phyloP scores from a whole-genome alignment of 2,329 filamentous ascomycete genomes.

The Ceratocystiopsis sp. region DNA sequence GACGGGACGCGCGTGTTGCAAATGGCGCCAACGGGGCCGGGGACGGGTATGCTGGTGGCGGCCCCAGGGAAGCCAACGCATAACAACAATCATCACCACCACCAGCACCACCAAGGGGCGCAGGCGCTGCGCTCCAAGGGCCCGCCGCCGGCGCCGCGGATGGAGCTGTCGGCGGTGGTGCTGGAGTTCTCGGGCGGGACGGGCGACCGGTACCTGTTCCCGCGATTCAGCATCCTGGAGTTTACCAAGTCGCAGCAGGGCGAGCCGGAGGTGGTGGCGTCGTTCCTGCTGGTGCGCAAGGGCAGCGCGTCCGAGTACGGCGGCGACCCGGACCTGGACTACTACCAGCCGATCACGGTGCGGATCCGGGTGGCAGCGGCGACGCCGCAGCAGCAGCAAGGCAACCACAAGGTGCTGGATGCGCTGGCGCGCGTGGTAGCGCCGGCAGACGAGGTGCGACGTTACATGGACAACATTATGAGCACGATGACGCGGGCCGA shows the following conservation, averaged over 20 bases:
- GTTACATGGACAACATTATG: constrained; percentile 57
- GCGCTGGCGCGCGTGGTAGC: constrained; percentile 44
- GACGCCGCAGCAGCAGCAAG: neutral
- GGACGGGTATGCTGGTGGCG: neutral
- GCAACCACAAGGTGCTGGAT: constrained; percentile 38
- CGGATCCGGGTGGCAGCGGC: constrained; percentile 22
- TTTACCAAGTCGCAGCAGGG: constrained; percentile 34
- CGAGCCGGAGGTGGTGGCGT: constrained; percentile 46
- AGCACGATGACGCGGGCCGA: constrained; percentile 50
- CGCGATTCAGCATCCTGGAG: constrained; percentile 62
- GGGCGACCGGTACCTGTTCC: constrained; percentile 64
- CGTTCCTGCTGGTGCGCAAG: constrained; percentile 61
- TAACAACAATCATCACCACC: neutral
- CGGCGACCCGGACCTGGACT: constrained; percentile 47
- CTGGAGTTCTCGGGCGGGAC: constrained; percentile 51
- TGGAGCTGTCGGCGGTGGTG: constrained; percentile 48
- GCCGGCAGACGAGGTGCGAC: constrained; percentile 42
- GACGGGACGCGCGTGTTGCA: too few relatives aligned
- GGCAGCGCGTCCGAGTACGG: constrained; percentile 49
- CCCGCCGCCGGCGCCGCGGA: constrained; percentile 33
- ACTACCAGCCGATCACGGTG: constrained; percentile 60
- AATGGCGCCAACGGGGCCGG: too few relatives aligned
- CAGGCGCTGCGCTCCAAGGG: constrained; percentile 42
- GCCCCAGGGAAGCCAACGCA: neutral
- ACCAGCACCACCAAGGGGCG: constrained; percentile 10